Evolutionary conservation across 371 early-diverging fungal genomes (phyloP).

Genomic region (Nematocida minor): DNA sequence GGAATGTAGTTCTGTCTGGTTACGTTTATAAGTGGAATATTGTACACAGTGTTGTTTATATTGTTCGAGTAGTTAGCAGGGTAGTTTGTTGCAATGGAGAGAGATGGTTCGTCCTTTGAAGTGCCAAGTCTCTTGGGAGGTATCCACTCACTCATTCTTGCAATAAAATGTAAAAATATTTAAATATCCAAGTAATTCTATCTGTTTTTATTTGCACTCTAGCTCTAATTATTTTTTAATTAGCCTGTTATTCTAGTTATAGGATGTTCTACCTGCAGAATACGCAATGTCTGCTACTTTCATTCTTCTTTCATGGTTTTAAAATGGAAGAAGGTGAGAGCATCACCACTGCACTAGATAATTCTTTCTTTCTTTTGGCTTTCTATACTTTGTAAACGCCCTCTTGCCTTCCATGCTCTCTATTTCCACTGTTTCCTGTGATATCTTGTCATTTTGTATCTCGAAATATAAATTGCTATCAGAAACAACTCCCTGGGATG

Average conservation of each 20-base stretch:
- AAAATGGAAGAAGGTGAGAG: no score
- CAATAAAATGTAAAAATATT: background rate
- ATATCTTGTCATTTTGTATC: background rate
- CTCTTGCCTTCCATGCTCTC: background rate
- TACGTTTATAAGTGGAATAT: slow-evolving; percentile 22
- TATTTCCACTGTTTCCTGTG: background rate
- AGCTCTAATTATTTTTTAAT: no score
- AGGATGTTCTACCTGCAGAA: no score
- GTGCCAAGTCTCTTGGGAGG: background rate
- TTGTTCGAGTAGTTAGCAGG: background rate
- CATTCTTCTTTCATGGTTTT: no score
- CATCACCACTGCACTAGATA: slow-evolving; percentile 7
- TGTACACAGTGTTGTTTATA: background rate
- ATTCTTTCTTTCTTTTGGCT: background rate
- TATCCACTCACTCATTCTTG: background rate
- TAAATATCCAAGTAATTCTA: no score
- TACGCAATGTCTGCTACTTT: no score
- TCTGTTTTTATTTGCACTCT: no score
- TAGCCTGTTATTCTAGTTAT: no score
- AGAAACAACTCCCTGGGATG: slow-evolving; percentile 12
- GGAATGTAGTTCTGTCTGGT: slow-evolving; percentile 44
- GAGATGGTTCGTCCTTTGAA: no score
- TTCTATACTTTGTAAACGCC: background rate
- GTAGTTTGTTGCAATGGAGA: background rate
- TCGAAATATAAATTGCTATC: background rate